Evolutionary conservation across 768 basidiomycete genomes (phyloP).

Genomic region (Amanita pallidorosea): DNA sequence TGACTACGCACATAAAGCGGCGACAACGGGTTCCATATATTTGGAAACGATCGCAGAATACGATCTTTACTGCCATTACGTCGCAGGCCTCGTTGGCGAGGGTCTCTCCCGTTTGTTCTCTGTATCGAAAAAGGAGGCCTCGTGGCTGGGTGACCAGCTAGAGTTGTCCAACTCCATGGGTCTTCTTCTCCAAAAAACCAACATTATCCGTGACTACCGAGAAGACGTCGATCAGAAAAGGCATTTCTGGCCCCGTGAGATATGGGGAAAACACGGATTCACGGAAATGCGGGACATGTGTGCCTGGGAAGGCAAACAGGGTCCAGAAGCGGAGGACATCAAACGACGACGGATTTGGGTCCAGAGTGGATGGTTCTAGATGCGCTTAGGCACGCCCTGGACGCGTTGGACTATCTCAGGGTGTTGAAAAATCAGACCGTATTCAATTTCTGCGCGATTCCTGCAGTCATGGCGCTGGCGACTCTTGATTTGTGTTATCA

Average conservation of each 20-base stretch:
- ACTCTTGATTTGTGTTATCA: conserved; percentile 89
- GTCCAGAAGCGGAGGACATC: conserved; percentile 22
- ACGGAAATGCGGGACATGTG: conserved; percentile 56
- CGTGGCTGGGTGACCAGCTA: conserved; percentile 68
- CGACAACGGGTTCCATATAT: conserved; percentile 55
- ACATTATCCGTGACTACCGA: conserved; percentile 91
- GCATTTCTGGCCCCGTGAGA: conserved; percentile 92
- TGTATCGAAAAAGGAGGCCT: conserved; percentile 72
- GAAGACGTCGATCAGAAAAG: conserved; percentile 82
- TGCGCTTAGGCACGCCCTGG: conserved; percentile 73
- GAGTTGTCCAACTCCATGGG: conserved; percentile 92
- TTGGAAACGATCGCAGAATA: conserved; percentile 76
- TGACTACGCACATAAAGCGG: conserved; percentile 81
- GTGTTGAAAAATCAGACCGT: conserved; percentile 84
- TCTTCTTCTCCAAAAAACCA: conserved; percentile 93
- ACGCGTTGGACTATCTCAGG: conserved; percentile 83
- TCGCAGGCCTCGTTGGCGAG: conserved; percentile 95
- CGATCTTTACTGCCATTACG: conserved; percentile 97
- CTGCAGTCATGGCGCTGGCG: conserved; percentile 91
- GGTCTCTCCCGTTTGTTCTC: conserved; percentile 85
- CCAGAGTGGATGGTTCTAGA: conserved; percentile 87
- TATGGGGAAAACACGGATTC: conserved; percentile 79
- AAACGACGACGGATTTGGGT: conserved; percentile 61
- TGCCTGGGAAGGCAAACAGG: conserved; percentile 26
- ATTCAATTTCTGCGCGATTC: conserved; percentile 94